A percentile compares a stretch with the other conserved stretches of the same genome.
Evolutionary conservation across 371 early-diverging fungal genomes (phyloP).

Genomic region (Vairimorpha ceranae): DNA sequence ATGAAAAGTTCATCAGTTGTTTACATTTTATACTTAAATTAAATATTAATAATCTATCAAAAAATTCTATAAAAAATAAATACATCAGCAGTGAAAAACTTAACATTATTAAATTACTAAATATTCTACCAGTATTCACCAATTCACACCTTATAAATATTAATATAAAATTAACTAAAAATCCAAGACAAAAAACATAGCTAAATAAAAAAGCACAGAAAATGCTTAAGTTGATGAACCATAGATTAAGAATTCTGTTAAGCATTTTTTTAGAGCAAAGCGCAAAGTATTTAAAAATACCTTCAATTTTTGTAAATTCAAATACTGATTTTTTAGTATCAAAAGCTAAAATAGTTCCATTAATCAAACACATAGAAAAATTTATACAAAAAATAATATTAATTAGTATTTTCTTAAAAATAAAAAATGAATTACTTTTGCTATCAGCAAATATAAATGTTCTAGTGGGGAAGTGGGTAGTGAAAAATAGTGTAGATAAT

Average conservation of each 20-base stretch:
- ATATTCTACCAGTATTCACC: neutral
- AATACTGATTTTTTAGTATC: neutral
- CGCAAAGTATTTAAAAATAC: neutral
- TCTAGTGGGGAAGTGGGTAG: neutral
- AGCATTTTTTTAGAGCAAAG: neutral
- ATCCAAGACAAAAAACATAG: neutral
- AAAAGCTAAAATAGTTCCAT: neutral
- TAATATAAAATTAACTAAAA: neutral
- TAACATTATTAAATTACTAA: neutral
- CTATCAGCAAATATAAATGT: neutral
- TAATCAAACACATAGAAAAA: neutral
- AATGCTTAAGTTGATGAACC: neutral
- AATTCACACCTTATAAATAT: neutral
- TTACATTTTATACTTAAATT: constrained; percentile 23
- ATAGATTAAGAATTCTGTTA: neutral
- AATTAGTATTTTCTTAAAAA: neutral
- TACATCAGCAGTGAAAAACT: constrained; percentile 2
- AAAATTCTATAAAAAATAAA: constrained; percentile 3
- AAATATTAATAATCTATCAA: constrained; percentile 16
- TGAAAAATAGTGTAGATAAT: neutral
- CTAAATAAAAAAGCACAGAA: neutral
- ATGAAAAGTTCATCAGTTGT: neutral
- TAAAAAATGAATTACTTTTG: neutral
- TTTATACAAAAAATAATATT: neutral
- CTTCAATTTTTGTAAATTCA: neutral